Percentiles rank a stretch among this genome's conserved stretches.
Evolutionary conservation across 2,329 filamentous ascomycete species (phyloP).

Genomic region (Phialophora verrucosa): DNA sequence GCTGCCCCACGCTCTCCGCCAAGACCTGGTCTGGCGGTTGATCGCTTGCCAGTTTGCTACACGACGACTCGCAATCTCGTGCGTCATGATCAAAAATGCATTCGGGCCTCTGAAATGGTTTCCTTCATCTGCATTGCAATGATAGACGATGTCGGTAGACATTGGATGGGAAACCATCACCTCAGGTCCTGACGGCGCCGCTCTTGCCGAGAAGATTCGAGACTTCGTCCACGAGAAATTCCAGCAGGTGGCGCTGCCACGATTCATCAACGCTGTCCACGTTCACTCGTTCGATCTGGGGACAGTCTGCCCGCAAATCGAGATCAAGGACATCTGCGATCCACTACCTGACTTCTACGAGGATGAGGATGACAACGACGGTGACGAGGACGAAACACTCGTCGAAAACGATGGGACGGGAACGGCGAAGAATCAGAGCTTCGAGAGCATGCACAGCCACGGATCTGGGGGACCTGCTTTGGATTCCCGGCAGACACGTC

Average conservation of each 20-base stretch:
- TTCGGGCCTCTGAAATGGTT: background rate
- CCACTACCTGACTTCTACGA: slow-evolving; percentile 97
- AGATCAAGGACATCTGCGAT: slow-evolving; percentile 96
- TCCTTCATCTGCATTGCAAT: no score
- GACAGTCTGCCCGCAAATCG: slow-evolving; percentile 77
- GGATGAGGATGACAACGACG: slow-evolving; percentile 66
- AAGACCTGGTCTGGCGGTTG: background rate
- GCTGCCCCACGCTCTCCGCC: no score
- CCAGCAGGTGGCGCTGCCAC: slow-evolving; percentile 85
- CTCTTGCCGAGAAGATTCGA: slow-evolving; percentile 83
- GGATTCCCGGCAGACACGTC: slow-evolving; percentile 40
- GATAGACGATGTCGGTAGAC: slow-evolving; percentile 82
- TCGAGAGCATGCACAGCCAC: background rate
- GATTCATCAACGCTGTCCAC: slow-evolving; percentile 95
- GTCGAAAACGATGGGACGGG: slow-evolving; percentile 23
- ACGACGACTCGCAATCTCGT: background rate
- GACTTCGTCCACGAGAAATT: slow-evolving; percentile 96
- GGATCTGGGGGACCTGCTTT: background rate
- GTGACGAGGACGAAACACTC: slow-evolving; percentile 50
- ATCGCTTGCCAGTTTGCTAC: background rate
- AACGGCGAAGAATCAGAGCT: slow-evolving; percentile 3
- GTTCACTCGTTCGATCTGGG: slow-evolving; percentile 96
- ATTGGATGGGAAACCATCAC: slow-evolving; percentile 96
- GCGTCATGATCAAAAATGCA: background rate
- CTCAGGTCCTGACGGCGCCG: slow-evolving; percentile 82